phyloP scores from a whole-genome alignment of 371 early-diverging fungal species.

The Gilbertella persicaria region DNA sequence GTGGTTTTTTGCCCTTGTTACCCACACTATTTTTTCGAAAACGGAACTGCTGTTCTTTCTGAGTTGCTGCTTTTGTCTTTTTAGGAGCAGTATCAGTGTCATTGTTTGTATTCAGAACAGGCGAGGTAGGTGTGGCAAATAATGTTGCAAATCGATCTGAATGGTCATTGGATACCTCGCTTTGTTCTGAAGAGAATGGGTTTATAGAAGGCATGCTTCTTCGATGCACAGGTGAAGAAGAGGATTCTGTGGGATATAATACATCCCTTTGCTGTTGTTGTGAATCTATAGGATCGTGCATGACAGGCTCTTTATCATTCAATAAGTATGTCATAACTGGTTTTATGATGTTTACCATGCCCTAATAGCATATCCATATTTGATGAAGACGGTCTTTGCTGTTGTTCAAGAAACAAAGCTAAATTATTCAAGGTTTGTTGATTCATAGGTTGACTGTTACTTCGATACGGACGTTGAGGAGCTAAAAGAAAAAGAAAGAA shows the following conservation, averaged over 20 bases:
- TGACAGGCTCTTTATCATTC: too few species aligned
- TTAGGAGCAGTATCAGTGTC: not conserved
- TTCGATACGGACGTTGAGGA: too few species aligned
- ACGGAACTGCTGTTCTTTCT: not conserved
- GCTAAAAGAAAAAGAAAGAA: not conserved
- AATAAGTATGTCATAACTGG: too few species aligned
- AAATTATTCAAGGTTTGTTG: not conserved
- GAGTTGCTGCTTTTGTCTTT: not conserved
- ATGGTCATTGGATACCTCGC: too few species aligned
- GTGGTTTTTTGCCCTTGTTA: not conserved
- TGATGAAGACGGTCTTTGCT: not conserved
- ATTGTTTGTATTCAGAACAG: not conserved
- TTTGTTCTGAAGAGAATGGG: too few species aligned
- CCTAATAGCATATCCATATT: not conserved
- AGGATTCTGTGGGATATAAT: too few species aligned
- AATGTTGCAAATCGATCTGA: not conserved
- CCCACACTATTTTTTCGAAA: not conserved
- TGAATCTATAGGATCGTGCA: too few species aligned
- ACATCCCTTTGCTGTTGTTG: too few species aligned
- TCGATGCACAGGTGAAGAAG: too few species aligned
- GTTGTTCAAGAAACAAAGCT: not conserved
- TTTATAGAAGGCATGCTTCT: too few species aligned
- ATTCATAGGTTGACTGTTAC: not conserved
- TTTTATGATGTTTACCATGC: not conserved
- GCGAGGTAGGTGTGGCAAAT: not conserved